Evolutionary conservation across 768 basidiomycete genomes (phyloP).

Genomic region (Leccinum subtestaceum): DNA sequence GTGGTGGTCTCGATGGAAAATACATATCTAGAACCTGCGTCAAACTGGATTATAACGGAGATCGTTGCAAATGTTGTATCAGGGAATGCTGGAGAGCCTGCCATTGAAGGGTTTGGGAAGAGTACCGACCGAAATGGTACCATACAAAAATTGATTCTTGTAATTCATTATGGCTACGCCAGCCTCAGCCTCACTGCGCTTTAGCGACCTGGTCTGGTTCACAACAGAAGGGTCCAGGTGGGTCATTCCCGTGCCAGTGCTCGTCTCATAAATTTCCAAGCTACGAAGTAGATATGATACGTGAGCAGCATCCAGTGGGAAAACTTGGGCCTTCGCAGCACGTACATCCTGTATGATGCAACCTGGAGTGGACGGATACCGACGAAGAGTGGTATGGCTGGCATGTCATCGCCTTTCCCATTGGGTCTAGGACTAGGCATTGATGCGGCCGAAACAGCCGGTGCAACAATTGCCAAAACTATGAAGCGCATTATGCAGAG

Average conservation of each 20-base stretch:
- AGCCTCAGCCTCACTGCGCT: neutral
- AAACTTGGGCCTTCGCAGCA: neutral
- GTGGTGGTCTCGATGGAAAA: neutral
- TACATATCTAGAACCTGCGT: slow-evolving; percentile 26
- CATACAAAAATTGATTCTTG: slow-evolving; percentile 3
- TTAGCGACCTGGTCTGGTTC: neutral
- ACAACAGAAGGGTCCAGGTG: neutral
- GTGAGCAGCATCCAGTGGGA: neutral
- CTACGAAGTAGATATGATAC: neutral
- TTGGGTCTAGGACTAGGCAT: neutral
- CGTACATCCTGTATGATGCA: slow-evolving; percentile 4
- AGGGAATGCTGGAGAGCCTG: neutral
- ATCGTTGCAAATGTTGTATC: neutral
- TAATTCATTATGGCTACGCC: neutral
- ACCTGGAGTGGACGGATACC: slow-evolving; percentile 1
- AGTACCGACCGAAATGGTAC: slow-evolving; percentile 9
- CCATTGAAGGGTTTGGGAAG: neutral
- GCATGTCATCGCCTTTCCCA: neutral
- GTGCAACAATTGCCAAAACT: neutral
- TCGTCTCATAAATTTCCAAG: neutral
- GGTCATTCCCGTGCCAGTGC: neutral
- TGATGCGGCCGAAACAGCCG: slow-evolving; percentile 5
- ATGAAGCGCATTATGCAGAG: neutral
- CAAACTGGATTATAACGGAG: slow-evolving; percentile 20
- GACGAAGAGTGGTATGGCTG: slow-evolving; percentile 8